Evolutionary conservation across 176 grass and related monocot species (phyloP), one percentile per base, ranked within the genome.

Genomic region (Puya raimondii): DNA sequence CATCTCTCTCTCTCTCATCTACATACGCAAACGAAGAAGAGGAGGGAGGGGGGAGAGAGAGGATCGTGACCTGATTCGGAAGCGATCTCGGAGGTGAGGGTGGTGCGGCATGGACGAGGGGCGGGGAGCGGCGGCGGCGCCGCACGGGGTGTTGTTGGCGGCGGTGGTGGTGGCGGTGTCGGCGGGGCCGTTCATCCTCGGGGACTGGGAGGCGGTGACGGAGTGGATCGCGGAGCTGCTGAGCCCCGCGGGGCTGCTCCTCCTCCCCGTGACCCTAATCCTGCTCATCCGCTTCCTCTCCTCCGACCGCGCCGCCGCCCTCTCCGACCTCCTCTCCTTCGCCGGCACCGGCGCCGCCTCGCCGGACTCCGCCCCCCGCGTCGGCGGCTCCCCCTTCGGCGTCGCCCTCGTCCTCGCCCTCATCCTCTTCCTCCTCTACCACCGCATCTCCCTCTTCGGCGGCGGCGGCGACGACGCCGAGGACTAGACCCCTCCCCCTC

Each of bases 221-320:
- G 78, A 53, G 7, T 74, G 79, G 10, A 29, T 97, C 3, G 9
- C 51, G 0, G 89, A 91, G 3, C 49, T 78, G 10, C 72, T 99
- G 23, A 74, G 84, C 15, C 94, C 94, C 10, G 78, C 76, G 11
- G 84, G 84, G 0, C 54, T 93, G 1, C 82, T 88, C 16, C 78
- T 99, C 26, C 82, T 99, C 49, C 89, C 90, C 63, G 69, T 92
- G 11, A 16, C 29, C 50, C 87, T 92, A 71, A 14, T 93, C 72
- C 21, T 99, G 72, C 12, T 99, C 25, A 83, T 99, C 89, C 82
- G 79, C 47, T n/a, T 88, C 66, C 85, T 99, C 68, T 92, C 90
- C 18, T 85, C 89, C 47, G 76, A 80, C 10, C 72, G 77, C 17
- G 64, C 63, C 25, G 26, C 51, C 26, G 5, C 51, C 50, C 68